Base-by-base conservation (phyloP, 257 asterid genomes). In the Euphrasia confusa region DNA sequence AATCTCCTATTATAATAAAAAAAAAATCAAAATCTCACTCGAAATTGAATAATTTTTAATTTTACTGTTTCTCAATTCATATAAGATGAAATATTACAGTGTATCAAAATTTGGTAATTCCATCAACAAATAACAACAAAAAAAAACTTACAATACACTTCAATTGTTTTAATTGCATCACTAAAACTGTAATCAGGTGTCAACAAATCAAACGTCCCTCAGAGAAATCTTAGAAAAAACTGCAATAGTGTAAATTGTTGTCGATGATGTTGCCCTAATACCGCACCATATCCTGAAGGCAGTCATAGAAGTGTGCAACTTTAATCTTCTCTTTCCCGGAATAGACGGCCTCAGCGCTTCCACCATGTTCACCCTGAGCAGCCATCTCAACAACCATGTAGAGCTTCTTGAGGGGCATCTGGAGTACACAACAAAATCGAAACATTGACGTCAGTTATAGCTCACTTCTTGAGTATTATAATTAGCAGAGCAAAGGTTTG, bases 331-430 rank as follows among this genome's bases (percentile, higher is more conserved):
- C 78, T 75, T 79, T 71, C 35, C 99, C 97, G 3, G 95, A 77
- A 60, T 78, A 92, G 64, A 92, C 73, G 53, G 88, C 89, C 65
- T 86, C 96, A 4, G 95, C 94, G 64, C 80, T 79, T 67, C 97
- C 97, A 55, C 99, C 99, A 0, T 65, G 73, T 78, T 86, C 96
- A 21, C 97, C 99, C 69, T 89, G 97, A 61, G 96, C 96, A 21
- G 99, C 97, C 96, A 93, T 93, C 72, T 93, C 95, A 21, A 93
- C 77, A 15, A 89, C 91, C 91, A 87, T 80, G 72, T 84, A 93
- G 2, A 89, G 80, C 80, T 84, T 93, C 79, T 93, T 93, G 74
- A 93, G 75, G 54, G 99, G 99, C 85, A 89, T 75, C 97, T 93
- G 73, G 4, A 66, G 62, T 15, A 50, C 2, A 50, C 35, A 65